Base-by-base conservation (phyloP, 306 rosid genomes). In the Boehmeria nivea region DNA sequence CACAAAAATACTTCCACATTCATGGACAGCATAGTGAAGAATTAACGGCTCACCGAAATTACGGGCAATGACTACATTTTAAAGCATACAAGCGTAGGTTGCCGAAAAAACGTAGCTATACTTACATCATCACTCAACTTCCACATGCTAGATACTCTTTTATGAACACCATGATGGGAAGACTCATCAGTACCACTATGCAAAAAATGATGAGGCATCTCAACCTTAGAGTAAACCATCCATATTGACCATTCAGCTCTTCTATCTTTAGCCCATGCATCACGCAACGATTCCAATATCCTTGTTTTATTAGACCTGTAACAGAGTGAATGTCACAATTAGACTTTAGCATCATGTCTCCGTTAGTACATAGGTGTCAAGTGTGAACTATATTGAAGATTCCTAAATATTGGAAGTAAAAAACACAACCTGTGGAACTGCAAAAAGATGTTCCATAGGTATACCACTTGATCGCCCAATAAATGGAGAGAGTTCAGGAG, bases 211-310 rank as follows among this genome's bases (percentile, higher is more conserved):
- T 87, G 91, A 54, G 98, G 98, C 98, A 90, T 87, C 76, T 90
- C 98, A 65, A 78, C 91, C 74, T 80, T 87, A 31, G 98, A 80
- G 71, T 87, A 74, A 31, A 90, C 80, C 95, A 87, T 87, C 98
- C 98, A 90, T 76, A 87, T 90, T 51, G 98, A 87, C 95, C 95
- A 90, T 42, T 90, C 98, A 46, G 88, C 77, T 76, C 78, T 80
- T 54, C 98, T 78, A 56, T 90, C 90, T 80, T 58, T 82, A 39
- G 82, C 69, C 95, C 95, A 90, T 12, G 63, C 63, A 60, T 86
- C 86, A 46, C 60, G 70, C 75, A 90, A 69, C 76, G 66, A 66
- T 51, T 80, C 82, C 54, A 90, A 33, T 66, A 90, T 77, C 78
- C 68, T 79, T 60, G 74, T 74, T 64, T 72, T 85, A 78, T 90